Percentiles rank a stretch among this genome's conserved stretches.
phyloP scores from a whole-genome alignment of 495 filamentous ascomycete genomes.

The Lophiostoma macrostomum region DNA sequence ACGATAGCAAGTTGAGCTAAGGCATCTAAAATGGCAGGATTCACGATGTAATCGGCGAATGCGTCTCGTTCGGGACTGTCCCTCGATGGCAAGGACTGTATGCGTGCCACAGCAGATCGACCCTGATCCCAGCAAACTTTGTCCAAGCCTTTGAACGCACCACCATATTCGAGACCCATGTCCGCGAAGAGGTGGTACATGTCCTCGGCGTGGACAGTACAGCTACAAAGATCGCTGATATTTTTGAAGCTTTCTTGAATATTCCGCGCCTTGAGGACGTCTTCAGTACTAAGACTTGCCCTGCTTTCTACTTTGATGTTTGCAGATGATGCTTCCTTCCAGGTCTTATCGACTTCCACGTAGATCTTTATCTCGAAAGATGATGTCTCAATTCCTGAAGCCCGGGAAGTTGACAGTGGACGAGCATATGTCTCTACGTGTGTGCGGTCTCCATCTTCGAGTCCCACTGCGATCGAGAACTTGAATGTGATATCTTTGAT shows the following conservation, averaged over 20 bases:
- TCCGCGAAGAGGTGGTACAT: background rate
- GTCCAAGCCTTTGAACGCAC: background rate
- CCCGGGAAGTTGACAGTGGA: too few relatives aligned
- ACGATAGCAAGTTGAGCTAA: background rate
- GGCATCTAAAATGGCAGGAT: background rate
- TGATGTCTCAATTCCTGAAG: too few relatives aligned
- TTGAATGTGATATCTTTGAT: background rate
- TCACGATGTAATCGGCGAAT: background rate
- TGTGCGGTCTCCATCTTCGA: background rate
- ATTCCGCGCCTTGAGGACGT: background rate
- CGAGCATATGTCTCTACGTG: background rate
- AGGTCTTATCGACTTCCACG: background rate
- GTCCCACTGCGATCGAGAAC: background rate
- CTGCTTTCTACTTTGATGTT: background rate
- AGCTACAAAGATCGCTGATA: background rate
- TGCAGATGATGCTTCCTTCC: background rate
- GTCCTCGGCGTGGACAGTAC: background rate
- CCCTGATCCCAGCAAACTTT: background rate
- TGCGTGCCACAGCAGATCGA: background rate
- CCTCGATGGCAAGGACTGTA: too few relatives aligned
- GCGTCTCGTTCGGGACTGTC: background rate
- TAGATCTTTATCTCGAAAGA: background rate
- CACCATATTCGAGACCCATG: constrained; percentile 4
- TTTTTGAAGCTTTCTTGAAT: background rate
- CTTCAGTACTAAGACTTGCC: background rate